Percentiles rank a stretch among this genome's conserved stretches.
These are phyloP conservation scores for Eutypella sp. DNA, from an alignment of 2,329 filamentous ascomycete species.

Conservation along the genomic window DNA sequence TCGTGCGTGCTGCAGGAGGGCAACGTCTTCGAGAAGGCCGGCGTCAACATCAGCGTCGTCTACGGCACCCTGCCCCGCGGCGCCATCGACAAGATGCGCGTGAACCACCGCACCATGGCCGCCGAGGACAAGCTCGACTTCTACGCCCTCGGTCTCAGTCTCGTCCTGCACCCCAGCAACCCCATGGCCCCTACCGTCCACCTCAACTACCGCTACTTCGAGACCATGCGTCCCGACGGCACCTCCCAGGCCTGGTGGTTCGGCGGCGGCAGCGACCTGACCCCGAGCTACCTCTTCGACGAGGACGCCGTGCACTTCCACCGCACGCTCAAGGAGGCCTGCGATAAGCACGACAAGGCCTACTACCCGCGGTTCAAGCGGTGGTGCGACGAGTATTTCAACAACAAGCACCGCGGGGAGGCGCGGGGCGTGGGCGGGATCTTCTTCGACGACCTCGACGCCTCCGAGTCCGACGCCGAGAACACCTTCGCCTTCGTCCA, in stretches of 20 bases:
- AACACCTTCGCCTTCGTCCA: conserved; percentile 86
- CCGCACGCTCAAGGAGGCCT: conserved; percentile 83
- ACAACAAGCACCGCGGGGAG: conserved; percentile 85
- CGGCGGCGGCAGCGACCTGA: conserved; percentile 90
- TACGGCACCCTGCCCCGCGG: conserved; percentile 85
- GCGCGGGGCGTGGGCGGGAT: conserved; percentile 87
- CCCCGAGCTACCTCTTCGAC: conserved; percentile 89
- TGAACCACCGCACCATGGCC: conserved; percentile 85
- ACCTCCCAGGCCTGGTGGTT: conserved; percentile 94
- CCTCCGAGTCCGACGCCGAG: conserved; percentile 78
- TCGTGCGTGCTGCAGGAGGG: conserved; percentile 94
- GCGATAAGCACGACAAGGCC: conserved; percentile 84
- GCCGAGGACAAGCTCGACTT: conserved; percentile 74
- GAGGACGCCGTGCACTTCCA: conserved; percentile 98
- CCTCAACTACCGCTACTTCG: conserved; percentile 97
- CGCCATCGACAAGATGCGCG: conserved; percentile 89
- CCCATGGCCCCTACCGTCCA: conserved; percentile 97
- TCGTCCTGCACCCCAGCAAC: conserved; percentile 90
- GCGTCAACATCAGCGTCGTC: conserved; percentile 90
- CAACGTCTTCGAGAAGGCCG: conserved; percentile 96
- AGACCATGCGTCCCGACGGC: conserved; percentile 82
- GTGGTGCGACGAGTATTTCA: conserved; percentile 98
- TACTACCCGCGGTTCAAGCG: conserved; percentile 96
- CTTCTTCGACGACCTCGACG: conserved; percentile 97
- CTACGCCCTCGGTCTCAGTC: conserved; percentile 88